Conservation (phyloP, 2,329 filamentous ascomycete species). For the Penicillium sp. region DNA sequence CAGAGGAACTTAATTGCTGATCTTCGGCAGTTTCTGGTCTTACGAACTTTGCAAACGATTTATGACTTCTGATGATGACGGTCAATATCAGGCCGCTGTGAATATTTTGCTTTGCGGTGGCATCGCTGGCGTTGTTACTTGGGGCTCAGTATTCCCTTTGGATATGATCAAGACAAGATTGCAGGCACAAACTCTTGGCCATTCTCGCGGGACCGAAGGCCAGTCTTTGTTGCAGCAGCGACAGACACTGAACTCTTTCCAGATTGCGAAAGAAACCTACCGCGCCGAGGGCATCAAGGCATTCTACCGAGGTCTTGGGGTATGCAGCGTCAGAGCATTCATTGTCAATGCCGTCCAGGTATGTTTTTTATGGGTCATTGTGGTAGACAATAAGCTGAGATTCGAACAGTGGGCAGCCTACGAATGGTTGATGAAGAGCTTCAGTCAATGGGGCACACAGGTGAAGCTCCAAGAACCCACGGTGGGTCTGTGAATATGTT, state of each 20-base stretch:
- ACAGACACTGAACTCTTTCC: slow-evolving; percentile 55
- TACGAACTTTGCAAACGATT: slow-evolving; percentile 74
- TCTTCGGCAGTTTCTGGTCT: slow-evolving; percentile 69
- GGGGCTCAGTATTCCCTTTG: slow-evolving; percentile 86
- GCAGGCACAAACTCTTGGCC: slow-evolving; percentile 65
- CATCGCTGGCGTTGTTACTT: slow-evolving; percentile 81
- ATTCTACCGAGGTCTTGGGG: slow-evolving; percentile 73
- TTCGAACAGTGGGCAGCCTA: slow-evolving; percentile 73
- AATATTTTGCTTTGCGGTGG: slow-evolving; percentile 81
- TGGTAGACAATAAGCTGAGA: slow-evolving; percentile 6
- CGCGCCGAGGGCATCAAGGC: slow-evolving; percentile 59
- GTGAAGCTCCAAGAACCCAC: neutral
- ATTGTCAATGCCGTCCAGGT: slow-evolving; percentile 85
- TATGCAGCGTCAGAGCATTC: slow-evolving; percentile 86
- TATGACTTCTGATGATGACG: slow-evolving; percentile 50
- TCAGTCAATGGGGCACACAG: slow-evolving; percentile 25
- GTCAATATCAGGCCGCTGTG: slow-evolving; percentile 53
- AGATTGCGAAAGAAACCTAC: slow-evolving; percentile 68
- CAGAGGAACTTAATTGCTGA: slow-evolving; percentile 1
- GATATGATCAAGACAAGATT: slow-evolving; percentile 91
- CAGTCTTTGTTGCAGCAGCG: slow-evolving; percentile 23
- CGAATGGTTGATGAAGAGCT: slow-evolving; percentile 74
- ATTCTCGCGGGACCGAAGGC: slow-evolving; percentile 22
- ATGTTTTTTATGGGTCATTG: slow-evolving; percentile 20
- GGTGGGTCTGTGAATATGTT: neutral